These are phyloP conservation scores for Lactarius tabidus DNA, from an alignment of 768 basidiomycete genomes.

Conservation along the genomic window DNA sequence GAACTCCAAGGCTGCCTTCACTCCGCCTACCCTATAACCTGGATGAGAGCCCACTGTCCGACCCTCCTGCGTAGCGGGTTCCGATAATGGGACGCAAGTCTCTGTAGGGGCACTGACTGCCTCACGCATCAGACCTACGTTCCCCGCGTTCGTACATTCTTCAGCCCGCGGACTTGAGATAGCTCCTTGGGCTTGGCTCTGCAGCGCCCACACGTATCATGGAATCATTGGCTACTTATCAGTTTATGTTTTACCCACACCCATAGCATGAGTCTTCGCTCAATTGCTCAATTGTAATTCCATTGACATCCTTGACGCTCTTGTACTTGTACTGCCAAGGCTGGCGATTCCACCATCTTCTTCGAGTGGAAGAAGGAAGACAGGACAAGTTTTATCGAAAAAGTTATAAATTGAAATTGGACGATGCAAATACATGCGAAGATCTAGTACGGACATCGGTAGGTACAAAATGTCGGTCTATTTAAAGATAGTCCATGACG, in stretches of 20 bases:
- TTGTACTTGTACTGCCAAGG: conserved; percentile 26
- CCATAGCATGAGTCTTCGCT: background rate
- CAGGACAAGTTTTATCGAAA: background rate
- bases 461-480: conserved; percentile 10
- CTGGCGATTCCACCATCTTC: background rate
- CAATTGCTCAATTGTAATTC: conserved; percentile 27
- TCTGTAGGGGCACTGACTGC: background rate
- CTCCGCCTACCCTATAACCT: background rate
- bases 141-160: background rate
- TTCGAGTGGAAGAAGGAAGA: background rate
- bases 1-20: background rate
- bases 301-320: conserved; percentile 27
- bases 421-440: conserved; percentile 11
- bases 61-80: background rate
- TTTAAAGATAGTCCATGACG: background rate
- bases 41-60: background rate
- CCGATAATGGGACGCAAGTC: background rate
- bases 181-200: background rate
- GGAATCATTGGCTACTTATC: background rate
- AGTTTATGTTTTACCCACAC: background rate
- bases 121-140: no score
- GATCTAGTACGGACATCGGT: background rate
- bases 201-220: background rate
- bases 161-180: background rate
- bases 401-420: background rate